Conservation (phyloP, 306 rosid species). For the Vachellia pachyceras region DNA sequence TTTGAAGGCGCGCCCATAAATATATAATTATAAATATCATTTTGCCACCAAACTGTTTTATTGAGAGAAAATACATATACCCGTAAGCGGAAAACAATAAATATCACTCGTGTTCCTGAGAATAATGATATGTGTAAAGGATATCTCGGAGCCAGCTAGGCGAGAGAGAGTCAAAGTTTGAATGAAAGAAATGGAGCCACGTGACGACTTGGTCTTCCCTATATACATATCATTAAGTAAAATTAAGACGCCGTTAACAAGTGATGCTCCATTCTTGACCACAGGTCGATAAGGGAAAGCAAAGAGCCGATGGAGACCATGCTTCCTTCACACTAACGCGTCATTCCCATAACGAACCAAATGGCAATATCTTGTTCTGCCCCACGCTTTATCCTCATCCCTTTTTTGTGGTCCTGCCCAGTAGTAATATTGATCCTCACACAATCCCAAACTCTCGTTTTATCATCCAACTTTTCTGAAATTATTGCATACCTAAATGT, state of each 20-base stretch:
- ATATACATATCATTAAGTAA: slow-evolving; percentile 35
- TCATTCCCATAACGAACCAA: slow-evolving; percentile 36
- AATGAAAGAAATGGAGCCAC: slow-evolving; percentile 31
- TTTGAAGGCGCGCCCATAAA: not conserved
- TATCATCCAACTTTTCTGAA: slow-evolving; percentile 27
- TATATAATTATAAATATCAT: not conserved
- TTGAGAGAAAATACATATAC: too few relatives aligned
- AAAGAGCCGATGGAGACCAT: not conserved
- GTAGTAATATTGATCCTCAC: slow-evolving; percentile 7
- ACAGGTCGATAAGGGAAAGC: slow-evolving; percentile 27
- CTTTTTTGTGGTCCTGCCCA: slow-evolving; percentile 43
- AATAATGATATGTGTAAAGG: not conserved
- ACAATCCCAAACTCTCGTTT: slow-evolving; percentile 18
- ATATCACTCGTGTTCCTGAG: not conserved
- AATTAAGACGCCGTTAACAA: slow-evolving; percentile 22
- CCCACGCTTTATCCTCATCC: not conserved
- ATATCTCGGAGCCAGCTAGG: not conserved
- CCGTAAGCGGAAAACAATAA: not conserved
- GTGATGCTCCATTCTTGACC: slow-evolving; percentile 35
- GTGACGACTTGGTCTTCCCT: slow-evolving; percentile 19
- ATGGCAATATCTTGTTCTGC: slow-evolving; percentile 9
- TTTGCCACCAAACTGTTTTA: not conserved
- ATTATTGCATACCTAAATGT: slow-evolving; percentile 44
- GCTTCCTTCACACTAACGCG: not conserved
- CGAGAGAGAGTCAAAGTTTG: not conserved